phyloP scores from a whole-genome alignment of 2,329 filamentous ascomycete species.

The Rhexocercosporidium sp. region DNA sequence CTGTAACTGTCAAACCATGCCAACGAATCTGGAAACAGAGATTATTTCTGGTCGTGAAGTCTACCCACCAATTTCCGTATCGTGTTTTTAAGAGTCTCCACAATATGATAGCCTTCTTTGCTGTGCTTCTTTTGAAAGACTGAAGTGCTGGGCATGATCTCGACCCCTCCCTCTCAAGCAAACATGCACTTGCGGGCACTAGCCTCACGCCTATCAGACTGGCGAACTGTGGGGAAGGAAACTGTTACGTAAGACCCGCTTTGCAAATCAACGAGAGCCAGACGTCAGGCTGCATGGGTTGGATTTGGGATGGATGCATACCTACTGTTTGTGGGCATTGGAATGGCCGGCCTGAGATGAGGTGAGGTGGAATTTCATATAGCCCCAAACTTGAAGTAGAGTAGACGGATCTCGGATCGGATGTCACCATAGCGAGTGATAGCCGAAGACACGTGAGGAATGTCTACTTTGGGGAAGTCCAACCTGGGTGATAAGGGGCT shows the following conservation, averaged over 20 bases:
- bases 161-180: constrained; percentile 1
- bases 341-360: constrained; percentile 6
- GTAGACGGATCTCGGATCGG: background rate
- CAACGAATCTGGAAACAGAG: background rate
- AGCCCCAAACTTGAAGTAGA: too few relatives aligned
- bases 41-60: background rate
- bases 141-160: background rate
- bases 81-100: too few relatives aligned
- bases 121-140: background rate
- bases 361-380: too few relatives aligned
- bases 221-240: constrained; percentile 22
- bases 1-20: background rate
- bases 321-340: constrained; percentile 20
- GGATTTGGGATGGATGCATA: background rate
- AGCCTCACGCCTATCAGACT: constrained; percentile 9
- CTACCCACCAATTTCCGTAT: too few relatives aligned
- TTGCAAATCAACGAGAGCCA: background rate
- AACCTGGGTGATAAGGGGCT: too few relatives aligned
- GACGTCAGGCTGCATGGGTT: constrained; percentile 7
- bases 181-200: constrained; percentile 2
- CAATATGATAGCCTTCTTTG: too few relatives aligned
- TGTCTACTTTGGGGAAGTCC: constrained; percentile 15
- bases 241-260: constrained; percentile 21
- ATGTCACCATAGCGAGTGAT: too few relatives aligned
- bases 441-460: background rate